These are phyloP conservation scores for Penicillium sp. DNA, from an alignment of 2,329 filamentous ascomycete species.

Conservation along the genomic window DNA sequence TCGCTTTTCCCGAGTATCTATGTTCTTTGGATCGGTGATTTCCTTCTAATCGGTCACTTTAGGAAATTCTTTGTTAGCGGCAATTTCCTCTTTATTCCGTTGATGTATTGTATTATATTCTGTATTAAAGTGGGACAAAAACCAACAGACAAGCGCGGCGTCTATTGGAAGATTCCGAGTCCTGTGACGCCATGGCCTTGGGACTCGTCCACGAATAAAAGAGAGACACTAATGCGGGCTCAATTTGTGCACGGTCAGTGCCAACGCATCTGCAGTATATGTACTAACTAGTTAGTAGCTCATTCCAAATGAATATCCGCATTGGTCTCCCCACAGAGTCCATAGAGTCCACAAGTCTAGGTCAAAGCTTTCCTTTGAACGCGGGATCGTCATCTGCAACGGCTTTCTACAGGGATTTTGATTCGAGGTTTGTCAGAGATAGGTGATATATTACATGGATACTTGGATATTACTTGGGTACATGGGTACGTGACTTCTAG, in stretches of 20 bases:
- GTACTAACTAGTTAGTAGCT: no score
- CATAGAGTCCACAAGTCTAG: no score
- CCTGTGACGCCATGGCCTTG: conserved; percentile 21
- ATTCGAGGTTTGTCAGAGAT: no score
- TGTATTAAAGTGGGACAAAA: no score
- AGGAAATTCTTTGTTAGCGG: conserved; percentile 13
- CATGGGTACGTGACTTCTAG: neutral
- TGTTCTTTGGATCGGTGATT: conserved; percentile 8
- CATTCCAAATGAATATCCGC: neutral
- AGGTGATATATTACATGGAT: no score
- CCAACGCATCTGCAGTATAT: conserved; percentile 23
- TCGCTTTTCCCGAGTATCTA: no score
- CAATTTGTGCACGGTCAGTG: conserved; percentile 20
- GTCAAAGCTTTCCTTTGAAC: neutral
- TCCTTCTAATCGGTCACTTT: neutral
- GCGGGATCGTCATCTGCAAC: conserved; percentile 18
- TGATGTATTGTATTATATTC: no score
- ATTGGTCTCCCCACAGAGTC: conserved; percentile 1
- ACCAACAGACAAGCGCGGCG: conserved; percentile 24
- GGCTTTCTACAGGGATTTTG: conserved; percentile 5
- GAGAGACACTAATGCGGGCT: conserved; percentile 19
- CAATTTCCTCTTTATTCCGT: no score
- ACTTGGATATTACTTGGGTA: no score
- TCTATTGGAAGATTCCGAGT: conserved; percentile 24
- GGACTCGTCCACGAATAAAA: conserved; percentile 15